Percentiles rank a stretch among this genome's conserved stretches.
Conservation (phyloP, 768 basidiomycete species). For the Cystofilobasidium capitatum region DNA sequence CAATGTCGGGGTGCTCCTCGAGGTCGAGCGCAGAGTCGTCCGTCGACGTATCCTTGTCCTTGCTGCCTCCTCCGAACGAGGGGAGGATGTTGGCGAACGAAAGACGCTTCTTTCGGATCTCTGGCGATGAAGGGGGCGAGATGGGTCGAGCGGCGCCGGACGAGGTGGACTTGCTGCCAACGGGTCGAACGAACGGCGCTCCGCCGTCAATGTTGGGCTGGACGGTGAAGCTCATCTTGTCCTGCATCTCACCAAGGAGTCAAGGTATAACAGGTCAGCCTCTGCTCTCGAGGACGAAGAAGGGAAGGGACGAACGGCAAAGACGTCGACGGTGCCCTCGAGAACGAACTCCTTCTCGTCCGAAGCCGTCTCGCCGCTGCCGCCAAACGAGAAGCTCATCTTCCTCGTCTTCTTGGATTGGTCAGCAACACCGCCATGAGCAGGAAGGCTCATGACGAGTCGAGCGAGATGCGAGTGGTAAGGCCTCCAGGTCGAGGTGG, state of each 20-base stretch:
- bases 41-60: background rate
- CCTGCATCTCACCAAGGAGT: background rate
- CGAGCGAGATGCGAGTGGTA: constrained; percentile 2
- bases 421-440: background rate
- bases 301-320: background rate
- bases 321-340: background rate
- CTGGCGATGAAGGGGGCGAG: background rate
- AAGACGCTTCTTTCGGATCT: background rate
- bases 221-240: background rate
- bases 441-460: background rate
- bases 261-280: background rate
- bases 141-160: background rate
- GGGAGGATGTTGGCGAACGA: background rate
- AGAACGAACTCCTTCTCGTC: background rate
- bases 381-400: constrained; percentile 1
- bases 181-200: background rate
- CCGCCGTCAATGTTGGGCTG: background rate
- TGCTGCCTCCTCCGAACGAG: background rate
- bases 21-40: constrained; percentile 3
- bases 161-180: background rate
- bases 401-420: background rate
- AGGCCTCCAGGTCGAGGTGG: background rate
- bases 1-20: constrained; percentile 1
- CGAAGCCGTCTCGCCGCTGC: background rate
- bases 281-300: background rate